Evolutionary conservation across 805 yeast species (phyloP).

Genomic region (Cyberlindnera subsufficiens): DNA sequence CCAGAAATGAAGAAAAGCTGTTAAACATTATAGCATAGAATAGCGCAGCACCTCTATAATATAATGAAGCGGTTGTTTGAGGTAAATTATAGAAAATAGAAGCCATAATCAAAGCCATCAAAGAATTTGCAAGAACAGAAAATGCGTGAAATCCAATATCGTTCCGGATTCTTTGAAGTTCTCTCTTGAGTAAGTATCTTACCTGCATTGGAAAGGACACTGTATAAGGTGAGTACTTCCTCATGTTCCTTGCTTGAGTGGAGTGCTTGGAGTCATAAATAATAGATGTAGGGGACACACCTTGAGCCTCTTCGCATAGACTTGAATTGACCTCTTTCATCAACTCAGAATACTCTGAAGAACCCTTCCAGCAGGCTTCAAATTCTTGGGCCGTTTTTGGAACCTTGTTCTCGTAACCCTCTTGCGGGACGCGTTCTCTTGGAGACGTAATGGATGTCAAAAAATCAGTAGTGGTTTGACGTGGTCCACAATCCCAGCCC

Average conservation of each 20-base stretch:
- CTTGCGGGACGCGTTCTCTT: constrained; percentile 36
- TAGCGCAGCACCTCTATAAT: constrained; percentile 55
- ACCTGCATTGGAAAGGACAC: constrained; percentile 49
- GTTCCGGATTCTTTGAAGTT: constrained; percentile 42
- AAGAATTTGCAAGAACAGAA: constrained; percentile 37
- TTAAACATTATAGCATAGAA: constrained; percentile 63
- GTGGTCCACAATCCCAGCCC: constrained; percentile 52
- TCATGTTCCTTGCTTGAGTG: constrained; percentile 42
- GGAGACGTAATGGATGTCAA: constrained; percentile 53
- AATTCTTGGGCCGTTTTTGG: constrained; percentile 51
- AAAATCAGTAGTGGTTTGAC: constrained; percentile 57
- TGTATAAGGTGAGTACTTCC: constrained; percentile 43
- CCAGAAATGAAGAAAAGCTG: constrained; percentile 57
- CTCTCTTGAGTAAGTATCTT: constrained; percentile 39
- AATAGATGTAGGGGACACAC: too few species aligned
- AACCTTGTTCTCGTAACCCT: constrained; percentile 41
- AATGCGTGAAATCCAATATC: constrained; percentile 40
- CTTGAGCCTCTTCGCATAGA: not conserved
- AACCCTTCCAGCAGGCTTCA: constrained; percentile 41
- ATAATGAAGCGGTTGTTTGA: constrained; percentile 39
- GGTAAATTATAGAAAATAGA: constrained; percentile 53
- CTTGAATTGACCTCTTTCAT: constrained; percentile 7
- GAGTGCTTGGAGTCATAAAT: constrained; percentile 42
- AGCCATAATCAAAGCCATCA: constrained; percentile 50
- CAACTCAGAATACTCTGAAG: constrained; percentile 31